A percentile compares a stretch with the other conserved stretches of the same genome.
phyloP scores from a whole-genome alignment of 345 rosid genomes.

The Populus deltoides region DNA sequence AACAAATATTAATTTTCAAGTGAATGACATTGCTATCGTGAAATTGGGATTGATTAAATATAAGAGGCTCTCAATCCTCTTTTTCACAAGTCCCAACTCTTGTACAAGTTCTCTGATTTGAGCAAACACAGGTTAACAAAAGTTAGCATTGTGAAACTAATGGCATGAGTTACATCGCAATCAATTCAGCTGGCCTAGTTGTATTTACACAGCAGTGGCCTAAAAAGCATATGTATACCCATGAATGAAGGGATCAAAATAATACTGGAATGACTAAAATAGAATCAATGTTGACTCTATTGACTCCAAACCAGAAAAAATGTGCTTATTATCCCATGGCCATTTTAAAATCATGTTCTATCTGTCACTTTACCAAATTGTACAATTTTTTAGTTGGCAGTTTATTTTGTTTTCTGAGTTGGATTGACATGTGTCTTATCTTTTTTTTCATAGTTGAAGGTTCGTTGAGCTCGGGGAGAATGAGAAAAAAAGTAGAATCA shows the following conservation, averaged over 20 bases:
- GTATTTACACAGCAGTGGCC: neutral
- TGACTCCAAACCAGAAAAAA: neutral
- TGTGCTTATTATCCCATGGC: neutral
- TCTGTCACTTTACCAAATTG: neutral
- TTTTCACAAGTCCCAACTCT: neutral
- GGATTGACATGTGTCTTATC: slow-evolving; percentile 4
- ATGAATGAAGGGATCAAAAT: neutral
- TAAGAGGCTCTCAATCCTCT: neutral
- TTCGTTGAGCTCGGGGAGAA: slow-evolving; percentile 55
- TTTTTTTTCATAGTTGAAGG: slow-evolving; percentile 56
- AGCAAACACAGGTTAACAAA: neutral
- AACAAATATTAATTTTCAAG: too few species aligned
- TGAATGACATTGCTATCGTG: too few species aligned
- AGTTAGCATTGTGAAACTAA: neutral
- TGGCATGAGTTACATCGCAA: too few species aligned
- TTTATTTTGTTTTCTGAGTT: neutral
- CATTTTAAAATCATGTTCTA: neutral
- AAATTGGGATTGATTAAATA: neutral
- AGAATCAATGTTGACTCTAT: neutral
- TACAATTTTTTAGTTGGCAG: neutral
- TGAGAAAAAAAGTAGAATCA: slow-evolving; percentile 40
- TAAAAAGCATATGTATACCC: neutral
- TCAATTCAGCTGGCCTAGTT: neutral
- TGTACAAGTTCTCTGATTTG: neutral
- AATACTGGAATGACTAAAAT: neutral